These are phyloP conservation scores for Acanthamoeba healyi DNA, from an alignment of 208 protist genomes.

Conservation along the genomic window DNA sequence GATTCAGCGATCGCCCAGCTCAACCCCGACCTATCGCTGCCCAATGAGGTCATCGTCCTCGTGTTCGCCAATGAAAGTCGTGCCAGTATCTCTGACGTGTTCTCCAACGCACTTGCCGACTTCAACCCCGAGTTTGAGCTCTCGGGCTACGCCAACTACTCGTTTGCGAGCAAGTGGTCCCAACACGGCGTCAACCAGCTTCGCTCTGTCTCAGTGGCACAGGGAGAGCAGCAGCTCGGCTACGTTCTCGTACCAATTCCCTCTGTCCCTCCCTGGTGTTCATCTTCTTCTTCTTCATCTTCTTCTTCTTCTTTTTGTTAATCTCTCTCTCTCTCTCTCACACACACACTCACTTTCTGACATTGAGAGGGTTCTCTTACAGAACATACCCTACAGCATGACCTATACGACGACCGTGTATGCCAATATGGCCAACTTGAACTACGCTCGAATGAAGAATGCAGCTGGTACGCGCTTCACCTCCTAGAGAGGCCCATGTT, in stretches of 20 bases:
- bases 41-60: not conserved
- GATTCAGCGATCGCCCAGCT: conserved; percentile 17
- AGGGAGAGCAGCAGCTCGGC: not conserved
- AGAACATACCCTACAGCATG: not conserved
- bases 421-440: not conserved
- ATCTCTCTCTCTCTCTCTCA: too few relatives aligned
- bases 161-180: not conserved
- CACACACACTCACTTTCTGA: too few relatives aligned
- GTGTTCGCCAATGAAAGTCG: conserved; percentile 1
- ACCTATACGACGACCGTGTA: not conserved
- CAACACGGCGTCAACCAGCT: not conserved
- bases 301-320: too few relatives aligned
- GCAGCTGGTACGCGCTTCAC: not conserved
- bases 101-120: not conserved
- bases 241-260: not conserved
- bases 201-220: not conserved
- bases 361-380: not conserved
- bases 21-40: not conserved
- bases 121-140: not conserved
- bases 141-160: not conserved
- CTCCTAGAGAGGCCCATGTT: too few relatives aligned
- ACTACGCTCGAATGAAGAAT: not conserved
- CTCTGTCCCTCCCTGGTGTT: too few relatives aligned
- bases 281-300: too few relatives aligned
- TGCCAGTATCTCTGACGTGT: not conserved